Evolutionary conservation across 2,329 filamentous ascomycete species (phyloP).

Genomic region (Trichoderma citrinoviride): DNA sequence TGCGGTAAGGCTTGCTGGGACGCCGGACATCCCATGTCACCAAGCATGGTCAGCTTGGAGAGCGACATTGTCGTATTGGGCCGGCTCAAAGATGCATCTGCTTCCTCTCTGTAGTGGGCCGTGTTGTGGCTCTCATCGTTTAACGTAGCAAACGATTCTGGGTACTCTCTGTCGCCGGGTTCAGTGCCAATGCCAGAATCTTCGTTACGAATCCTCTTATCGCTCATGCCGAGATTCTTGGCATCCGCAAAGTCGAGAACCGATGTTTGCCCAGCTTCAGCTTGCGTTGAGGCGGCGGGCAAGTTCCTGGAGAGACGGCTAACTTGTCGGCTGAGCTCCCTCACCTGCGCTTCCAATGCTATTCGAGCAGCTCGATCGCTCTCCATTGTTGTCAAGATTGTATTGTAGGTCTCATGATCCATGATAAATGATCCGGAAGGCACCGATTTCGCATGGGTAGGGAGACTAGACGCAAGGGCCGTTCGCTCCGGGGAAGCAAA

Average conservation of each 20-base stretch:
- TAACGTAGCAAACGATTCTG: conserved; percentile 53
- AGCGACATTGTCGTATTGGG: conserved; percentile 64
- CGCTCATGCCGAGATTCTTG: neutral
- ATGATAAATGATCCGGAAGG: conserved; percentile 35
- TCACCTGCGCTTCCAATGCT: conserved; percentile 56
- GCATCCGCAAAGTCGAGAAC: conserved; percentile 44
- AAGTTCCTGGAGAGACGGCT: conserved; percentile 44
- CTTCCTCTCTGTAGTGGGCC: conserved; percentile 33
- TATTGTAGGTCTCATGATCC: conserved; percentile 46
- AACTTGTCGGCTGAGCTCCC: conserved; percentile 50
- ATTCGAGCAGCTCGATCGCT: conserved; percentile 56
- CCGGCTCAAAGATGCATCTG: conserved; percentile 43
- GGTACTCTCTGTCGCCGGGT: conserved; percentile 42
- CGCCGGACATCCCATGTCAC: neutral
- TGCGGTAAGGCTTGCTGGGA: conserved; percentile 28
- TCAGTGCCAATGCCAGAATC: conserved; percentile 39
- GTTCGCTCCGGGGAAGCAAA: conserved; percentile 34
- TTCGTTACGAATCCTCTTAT: conserved; percentile 27
- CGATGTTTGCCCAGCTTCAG: conserved; percentile 38
- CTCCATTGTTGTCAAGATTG: conserved; percentile 52
- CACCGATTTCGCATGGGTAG: conserved; percentile 38
- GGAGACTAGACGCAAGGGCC: conserved; percentile 46
- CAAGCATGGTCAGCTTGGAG: conserved; percentile 54
- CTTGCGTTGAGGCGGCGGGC: conserved; percentile 25
- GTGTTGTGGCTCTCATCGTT: conserved; percentile 41